phyloP scores from a whole-genome alignment of 805 yeast genomes.

The Saccharomyces kudriavzevii region DNA sequence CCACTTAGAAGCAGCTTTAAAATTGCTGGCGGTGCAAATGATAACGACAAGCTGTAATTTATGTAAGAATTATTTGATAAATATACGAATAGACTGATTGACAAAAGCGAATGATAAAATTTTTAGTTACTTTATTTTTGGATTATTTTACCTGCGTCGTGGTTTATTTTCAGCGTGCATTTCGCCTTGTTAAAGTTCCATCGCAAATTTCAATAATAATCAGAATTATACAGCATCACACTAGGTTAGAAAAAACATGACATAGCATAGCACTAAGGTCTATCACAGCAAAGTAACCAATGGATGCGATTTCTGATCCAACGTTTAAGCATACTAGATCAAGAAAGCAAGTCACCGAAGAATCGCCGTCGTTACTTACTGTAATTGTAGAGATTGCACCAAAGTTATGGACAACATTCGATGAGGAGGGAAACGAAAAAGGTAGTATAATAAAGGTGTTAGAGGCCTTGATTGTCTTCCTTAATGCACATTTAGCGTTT shows the following conservation, averaged over 20 bases:
- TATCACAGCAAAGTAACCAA: slow-evolving; percentile 3
- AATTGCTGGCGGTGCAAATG: neutral
- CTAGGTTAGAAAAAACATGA: neutral
- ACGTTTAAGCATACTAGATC: slow-evolving; percentile 24
- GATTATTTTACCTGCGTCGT: neutral
- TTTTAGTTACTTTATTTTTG: neutral
- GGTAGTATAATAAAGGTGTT: slow-evolving; percentile 51
- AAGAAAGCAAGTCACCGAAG: slow-evolving; percentile 35
- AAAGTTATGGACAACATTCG: slow-evolving; percentile 34
- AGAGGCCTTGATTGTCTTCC: slow-evolving; percentile 59
- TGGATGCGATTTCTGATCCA: slow-evolving; percentile 33
- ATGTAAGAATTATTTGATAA: neutral
- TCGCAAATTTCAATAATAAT: neutral
- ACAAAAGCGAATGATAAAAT: neutral
- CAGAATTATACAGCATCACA: neutral
- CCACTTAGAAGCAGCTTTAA: neutral
- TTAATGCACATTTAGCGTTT: slow-evolving; percentile 82
- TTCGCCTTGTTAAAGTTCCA: neutral
- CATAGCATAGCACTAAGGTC: neutral
- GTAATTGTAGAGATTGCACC: slow-evolving; percentile 76
- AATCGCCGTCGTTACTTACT: slow-evolving; percentile 69
- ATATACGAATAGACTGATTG: neutral
- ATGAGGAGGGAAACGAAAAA: slow-evolving; percentile 23
- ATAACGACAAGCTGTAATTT: neutral
- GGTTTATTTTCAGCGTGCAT: neutral